phyloP scores from a whole-genome alignment of 2,329 filamentous ascomycete species.

The Colletotrichum sp. region DNA sequence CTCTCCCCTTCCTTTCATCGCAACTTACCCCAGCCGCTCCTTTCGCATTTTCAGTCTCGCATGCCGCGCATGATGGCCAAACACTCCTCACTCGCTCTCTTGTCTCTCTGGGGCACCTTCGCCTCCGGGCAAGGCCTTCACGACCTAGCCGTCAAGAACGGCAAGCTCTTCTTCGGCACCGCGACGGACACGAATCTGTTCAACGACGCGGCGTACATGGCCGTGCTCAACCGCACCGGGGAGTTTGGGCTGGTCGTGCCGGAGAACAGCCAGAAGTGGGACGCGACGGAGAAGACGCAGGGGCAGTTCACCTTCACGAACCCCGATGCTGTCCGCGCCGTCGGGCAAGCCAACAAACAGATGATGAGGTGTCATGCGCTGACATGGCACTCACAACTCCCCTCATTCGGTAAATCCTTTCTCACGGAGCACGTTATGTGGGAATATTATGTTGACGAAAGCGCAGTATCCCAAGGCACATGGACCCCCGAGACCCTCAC shows the following conservation, averaged over 20 bases:
- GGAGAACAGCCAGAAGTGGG: constrained; percentile 66
- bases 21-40: not conserved
- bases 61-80: not conserved
- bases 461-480: constrained; percentile 58
- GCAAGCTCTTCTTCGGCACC: constrained; percentile 65
- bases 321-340: constrained; percentile 53
- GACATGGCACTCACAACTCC: constrained; percentile 68
- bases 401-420: constrained; percentile 38
- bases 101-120: not conserved
- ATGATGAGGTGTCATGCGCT: constrained; percentile 67
- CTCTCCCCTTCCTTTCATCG: not conserved
- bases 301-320: constrained; percentile 64
- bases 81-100: not conserved
- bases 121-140: constrained; percentile 43
- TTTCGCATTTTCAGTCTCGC: not conserved
- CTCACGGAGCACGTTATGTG: accelerated
- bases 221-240: constrained; percentile 54
- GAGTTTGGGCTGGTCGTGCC: constrained; percentile 69
- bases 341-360: constrained; percentile 46
- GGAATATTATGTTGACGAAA: constrained; percentile 37
- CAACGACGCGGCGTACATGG: constrained; percentile 55
- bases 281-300: constrained; percentile 61
- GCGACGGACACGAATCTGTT: constrained; percentile 61
- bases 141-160: constrained; percentile 54
- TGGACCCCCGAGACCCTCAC: constrained; percentile 53